Base-by-base conservation (phyloP, 257 asterid genomes). In the Echium plantagineum region DNA sequence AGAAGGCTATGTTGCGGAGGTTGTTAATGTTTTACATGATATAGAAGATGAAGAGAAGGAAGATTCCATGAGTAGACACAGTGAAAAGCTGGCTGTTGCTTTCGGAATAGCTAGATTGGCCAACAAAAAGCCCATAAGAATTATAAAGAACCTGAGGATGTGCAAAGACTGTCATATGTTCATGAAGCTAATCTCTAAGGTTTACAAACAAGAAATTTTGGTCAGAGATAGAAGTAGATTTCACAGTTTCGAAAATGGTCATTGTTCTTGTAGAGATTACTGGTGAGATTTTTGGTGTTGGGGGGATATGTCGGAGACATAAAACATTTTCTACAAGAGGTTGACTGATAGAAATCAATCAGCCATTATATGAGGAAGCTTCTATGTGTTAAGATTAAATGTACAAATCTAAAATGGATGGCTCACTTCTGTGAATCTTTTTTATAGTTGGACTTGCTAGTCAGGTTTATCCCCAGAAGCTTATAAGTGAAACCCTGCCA, bases 41-140 rank as follows among this genome's bases (percentile, higher is more conserved):
- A 75, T 85, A 19, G 89, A 87, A 63, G 80, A 75, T 35, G 71
- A 60, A 66, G 95, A 86, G 62, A 86, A 86, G 75, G 94, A 84
- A 61, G 83, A 68, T 49, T 67, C 86, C 1, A 59, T 86, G 53
- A 62, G 72, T 66, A 77, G 75, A 52, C 95, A 86, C 61, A 84
- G 90, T 13, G 95, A 86, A 76, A 86, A 86, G 72, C 60, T 82
- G 71, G 90, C 85, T 20, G 81, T 86, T 38, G 90, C 95, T 18
- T 86, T 86, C 69, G 90, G 85, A 28, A 67, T 86, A 67, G 63
- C 63, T 30, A 78, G 88, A 69, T 67, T 72, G 72, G 57, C 61
- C 3, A 62, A 69, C 67, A 79, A 77, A 57, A 65, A 78, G 24
- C 35, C 62, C 52, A 20, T 87, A 46, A 69, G 86, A 62, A 65